A percentile compares a stretch with the other conserved stretches of the same genome.
These are phyloP conservation scores for Vigna hirtella DNA, from an alignment of 306 rosid species.

Conservation along the genomic window DNA sequence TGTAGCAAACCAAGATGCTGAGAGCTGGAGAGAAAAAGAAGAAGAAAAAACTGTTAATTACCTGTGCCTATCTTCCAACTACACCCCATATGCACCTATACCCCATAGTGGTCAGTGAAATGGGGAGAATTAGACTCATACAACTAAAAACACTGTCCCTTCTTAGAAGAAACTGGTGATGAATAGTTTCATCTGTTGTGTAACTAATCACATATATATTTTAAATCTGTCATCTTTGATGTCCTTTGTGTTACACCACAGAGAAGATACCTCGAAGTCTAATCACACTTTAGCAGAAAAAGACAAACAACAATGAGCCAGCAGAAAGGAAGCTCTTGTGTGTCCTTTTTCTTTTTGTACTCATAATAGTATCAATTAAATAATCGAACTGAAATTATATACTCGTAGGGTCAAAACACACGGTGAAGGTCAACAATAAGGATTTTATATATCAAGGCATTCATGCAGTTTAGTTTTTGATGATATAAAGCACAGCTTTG, in stretches of 20 bases:
- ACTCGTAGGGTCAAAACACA: neutral
- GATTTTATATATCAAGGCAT: neutral
- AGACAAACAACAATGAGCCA: slow-evolving; percentile 6
- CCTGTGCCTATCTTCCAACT: neutral
- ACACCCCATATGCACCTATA: neutral
- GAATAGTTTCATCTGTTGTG: slow-evolving; percentile 38
- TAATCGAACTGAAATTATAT: neutral
- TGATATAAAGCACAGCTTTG: neutral
- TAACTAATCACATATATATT: neutral
- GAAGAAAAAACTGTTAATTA: neutral
- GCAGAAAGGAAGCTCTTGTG: neutral
- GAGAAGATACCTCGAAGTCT: slow-evolving; percentile 39
- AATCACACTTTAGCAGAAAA: slow-evolving; percentile 26
- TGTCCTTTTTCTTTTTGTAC: neutral
- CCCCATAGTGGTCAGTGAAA: slow-evolving; percentile 5
- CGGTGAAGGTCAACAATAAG: neutral
- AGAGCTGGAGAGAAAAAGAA: neutral
- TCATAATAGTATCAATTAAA: neutral
- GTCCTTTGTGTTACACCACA: slow-evolving; percentile 32
- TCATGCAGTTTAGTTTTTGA: neutral
- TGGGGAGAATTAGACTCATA: slow-evolving; percentile 2
- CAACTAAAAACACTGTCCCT: neutral
- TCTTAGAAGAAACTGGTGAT: slow-evolving; percentile 30
- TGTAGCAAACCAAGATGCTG: neutral
- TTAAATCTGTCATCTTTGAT: slow-evolving; percentile 27